Percentiles rank a stretch among this genome's conserved stretches.
These are phyloP conservation scores for Colletotrichum sp. DNA, from an alignment of 2,329 filamentous ascomycete genomes.

Conservation along the genomic window DNA sequence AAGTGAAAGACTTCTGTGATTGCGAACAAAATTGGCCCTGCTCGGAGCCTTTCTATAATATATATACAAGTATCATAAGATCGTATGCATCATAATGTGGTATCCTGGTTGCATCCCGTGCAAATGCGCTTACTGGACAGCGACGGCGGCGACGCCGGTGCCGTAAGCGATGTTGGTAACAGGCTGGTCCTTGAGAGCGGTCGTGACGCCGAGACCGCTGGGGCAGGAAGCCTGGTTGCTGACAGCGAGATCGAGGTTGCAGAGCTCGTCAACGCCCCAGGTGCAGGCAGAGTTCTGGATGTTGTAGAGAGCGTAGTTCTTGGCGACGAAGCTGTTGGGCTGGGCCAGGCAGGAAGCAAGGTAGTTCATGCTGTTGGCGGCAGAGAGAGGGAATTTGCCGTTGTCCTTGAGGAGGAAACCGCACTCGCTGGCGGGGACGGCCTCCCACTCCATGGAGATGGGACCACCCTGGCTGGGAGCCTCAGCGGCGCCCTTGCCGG, in stretches of 20 bases:
- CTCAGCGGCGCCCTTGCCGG: conserved; percentile 51
- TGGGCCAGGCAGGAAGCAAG: conserved; percentile 50
- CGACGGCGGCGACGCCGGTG: conserved; percentile 42
- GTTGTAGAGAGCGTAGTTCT: conserved; percentile 60
- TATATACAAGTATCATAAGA: conserved; percentile 19
- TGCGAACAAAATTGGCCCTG: neutral
- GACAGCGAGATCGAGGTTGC: conserved; percentile 50
- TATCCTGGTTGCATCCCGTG: neutral
- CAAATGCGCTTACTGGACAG: conserved; percentile 5
- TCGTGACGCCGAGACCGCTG: conserved; percentile 42
- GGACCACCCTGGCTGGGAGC: conserved; percentile 54
- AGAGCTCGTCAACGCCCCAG: conserved; percentile 56
- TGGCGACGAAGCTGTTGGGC: conserved; percentile 53
- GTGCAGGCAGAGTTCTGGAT: conserved; percentile 56
- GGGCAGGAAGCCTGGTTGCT: conserved; percentile 59
- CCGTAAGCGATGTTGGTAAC: conserved; percentile 60
- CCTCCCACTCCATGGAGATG: conserved; percentile 55
- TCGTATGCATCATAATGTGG: conserved; percentile 7
- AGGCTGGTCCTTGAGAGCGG: conserved; percentile 36
- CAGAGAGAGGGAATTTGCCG: conserved; percentile 58
- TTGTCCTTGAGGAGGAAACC: conserved; percentile 49
- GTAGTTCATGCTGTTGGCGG: conserved; percentile 63
- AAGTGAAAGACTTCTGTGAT: neutral
- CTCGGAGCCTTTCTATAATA: neutral
- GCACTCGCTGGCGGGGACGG: conserved; percentile 54